A percentile compares a stretch with the other conserved stretches of the same genome.
phyloP scores from a whole-genome alignment of 2,329 filamentous ascomycete species.

The Scedosporium apiospermum region DNA sequence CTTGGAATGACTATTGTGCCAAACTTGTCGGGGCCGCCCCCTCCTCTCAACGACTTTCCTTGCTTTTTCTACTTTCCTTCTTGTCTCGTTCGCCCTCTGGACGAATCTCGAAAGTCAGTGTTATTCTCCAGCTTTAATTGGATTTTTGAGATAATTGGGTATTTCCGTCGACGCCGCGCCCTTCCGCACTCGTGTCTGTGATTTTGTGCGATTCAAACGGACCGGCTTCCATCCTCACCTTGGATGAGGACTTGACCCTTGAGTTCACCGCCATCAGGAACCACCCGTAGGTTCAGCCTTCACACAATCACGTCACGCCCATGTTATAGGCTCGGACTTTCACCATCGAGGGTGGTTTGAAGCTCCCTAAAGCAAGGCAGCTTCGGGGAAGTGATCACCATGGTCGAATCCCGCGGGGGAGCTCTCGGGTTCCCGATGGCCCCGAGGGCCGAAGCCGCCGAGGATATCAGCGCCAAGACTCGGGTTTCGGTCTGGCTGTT shows the following conservation, averaged over 20 bases:
- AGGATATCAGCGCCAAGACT: background rate
- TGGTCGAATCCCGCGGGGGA: background rate
- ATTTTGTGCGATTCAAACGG: too few species aligned
- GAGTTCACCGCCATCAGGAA: background rate
- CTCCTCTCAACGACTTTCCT: too few species aligned
- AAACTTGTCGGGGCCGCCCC: too few species aligned
- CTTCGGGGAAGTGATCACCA: background rate
- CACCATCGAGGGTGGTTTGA: background rate
- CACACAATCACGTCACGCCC: background rate
- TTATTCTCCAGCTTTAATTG: too few species aligned
- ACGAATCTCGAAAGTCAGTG: too few species aligned
- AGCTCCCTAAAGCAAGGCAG: background rate
- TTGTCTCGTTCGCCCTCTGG: too few species aligned
- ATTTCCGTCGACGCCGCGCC: too few species aligned
- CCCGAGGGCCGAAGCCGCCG: background rate
- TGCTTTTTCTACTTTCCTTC: too few species aligned
- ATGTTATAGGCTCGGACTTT: background rate
- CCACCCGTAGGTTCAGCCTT: background rate
- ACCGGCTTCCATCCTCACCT: too few species aligned
- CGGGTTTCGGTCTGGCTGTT: slow-evolving; percentile 6
- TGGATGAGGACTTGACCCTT: background rate
- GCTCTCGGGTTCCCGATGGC: background rate
- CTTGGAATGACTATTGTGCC: too few species aligned
- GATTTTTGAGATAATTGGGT: too few species aligned
- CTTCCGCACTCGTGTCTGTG: too few species aligned